A percentile compares a stretch with the other conserved stretches of the same genome.
Conservation (phyloP, 345 rosid species). For the Rubroshorea leprosula region DNA sequence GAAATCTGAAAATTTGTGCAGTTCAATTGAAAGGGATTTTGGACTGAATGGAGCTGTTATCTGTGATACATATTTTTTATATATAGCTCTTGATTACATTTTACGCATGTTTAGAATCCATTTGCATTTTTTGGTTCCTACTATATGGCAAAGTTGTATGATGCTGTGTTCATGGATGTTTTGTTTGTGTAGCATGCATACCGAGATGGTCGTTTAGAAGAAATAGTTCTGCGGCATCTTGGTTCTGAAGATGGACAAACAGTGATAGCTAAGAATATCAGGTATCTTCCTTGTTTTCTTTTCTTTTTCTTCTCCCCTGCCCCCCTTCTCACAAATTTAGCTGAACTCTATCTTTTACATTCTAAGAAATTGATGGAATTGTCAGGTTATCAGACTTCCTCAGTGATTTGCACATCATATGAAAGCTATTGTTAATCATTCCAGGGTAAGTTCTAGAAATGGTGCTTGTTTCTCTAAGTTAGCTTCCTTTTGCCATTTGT, state of each 20-base stretch:
- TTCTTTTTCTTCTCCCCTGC: neutral
- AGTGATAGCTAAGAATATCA: slow-evolving; percentile 51
- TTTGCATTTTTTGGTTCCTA: neutral
- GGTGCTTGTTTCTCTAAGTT: neutral
- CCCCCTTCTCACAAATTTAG: neutral
- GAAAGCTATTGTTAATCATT: slow-evolving; percentile 10
- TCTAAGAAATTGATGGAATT: neutral
- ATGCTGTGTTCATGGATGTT: slow-evolving; percentile 6
- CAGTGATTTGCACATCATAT: slow-evolving; percentile 9
- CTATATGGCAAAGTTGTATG: neutral
- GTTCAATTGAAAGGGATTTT: no score
- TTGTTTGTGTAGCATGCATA: slow-evolving; percentile 56
- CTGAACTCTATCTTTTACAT: neutral
- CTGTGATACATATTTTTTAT: neutral
- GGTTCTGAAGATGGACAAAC: slow-evolving; percentile 60
- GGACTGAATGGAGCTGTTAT: neutral
- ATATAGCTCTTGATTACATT: neutral
- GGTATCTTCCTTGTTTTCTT: slow-evolving; percentile 3
- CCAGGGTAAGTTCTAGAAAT: slow-evolving; percentile 11
- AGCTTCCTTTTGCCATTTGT: neutral
- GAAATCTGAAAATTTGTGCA: no score
- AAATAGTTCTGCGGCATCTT: slow-evolving; percentile 64
- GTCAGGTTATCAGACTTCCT: slow-evolving; percentile 16
- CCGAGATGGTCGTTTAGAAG: slow-evolving; percentile 73
- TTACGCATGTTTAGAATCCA: neutral